phyloP scores from a whole-genome alignment of 2,329 filamentous ascomycete genomes.

The Aureobasidium pullulans region DNA sequence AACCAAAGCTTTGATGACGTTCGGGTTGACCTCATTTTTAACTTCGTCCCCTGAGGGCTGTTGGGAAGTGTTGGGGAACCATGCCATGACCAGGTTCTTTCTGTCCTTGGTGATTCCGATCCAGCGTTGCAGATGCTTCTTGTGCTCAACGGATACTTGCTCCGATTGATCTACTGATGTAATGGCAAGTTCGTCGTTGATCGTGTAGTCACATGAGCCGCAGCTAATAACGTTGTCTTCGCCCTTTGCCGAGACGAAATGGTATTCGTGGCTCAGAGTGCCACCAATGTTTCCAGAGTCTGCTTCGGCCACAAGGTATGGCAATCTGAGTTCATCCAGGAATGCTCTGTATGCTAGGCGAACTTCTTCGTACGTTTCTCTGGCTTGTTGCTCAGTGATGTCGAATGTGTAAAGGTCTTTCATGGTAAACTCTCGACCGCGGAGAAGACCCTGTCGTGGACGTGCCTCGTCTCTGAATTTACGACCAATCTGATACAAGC shows the following conservation, averaged over 20 bases:
- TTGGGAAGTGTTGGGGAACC: slow-evolving; percentile 44
- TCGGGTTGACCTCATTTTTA: slow-evolving; percentile 43
- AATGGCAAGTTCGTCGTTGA: slow-evolving; percentile 71
- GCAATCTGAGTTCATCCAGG: slow-evolving; percentile 75
- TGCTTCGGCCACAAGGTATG: slow-evolving; percentile 77
- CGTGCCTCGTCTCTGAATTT: slow-evolving; percentile 93
- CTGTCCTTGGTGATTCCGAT: slow-evolving; percentile 61
- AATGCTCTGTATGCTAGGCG: slow-evolving; percentile 65
- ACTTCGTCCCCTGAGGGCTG: slow-evolving; percentile 10
- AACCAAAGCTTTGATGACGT: slow-evolving; percentile 59
- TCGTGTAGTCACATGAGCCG: slow-evolving; percentile 62
- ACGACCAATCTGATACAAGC: slow-evolving; percentile 84
- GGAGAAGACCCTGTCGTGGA: slow-evolving; percentile 78
- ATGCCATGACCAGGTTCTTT: slow-evolving; percentile 61
- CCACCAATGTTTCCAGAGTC: slow-evolving; percentile 97
- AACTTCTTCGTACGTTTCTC: slow-evolving; percentile 73
- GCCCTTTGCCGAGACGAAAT: slow-evolving; percentile 69
- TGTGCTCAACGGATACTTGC: background rate
- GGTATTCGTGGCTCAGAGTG: slow-evolving; percentile 88
- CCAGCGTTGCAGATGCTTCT: slow-evolving; percentile 40
- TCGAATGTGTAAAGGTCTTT: slow-evolving; percentile 99
- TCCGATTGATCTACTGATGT: background rate
- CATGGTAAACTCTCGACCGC: slow-evolving; percentile 91
- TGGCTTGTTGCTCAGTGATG: slow-evolving; percentile 54
- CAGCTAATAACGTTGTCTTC: slow-evolving; percentile 83